These are phyloP conservation scores for Globisporangium irregulare DNA, from an alignment of 352 stramenopile genomes.

Conservation along the genomic window DNA sequence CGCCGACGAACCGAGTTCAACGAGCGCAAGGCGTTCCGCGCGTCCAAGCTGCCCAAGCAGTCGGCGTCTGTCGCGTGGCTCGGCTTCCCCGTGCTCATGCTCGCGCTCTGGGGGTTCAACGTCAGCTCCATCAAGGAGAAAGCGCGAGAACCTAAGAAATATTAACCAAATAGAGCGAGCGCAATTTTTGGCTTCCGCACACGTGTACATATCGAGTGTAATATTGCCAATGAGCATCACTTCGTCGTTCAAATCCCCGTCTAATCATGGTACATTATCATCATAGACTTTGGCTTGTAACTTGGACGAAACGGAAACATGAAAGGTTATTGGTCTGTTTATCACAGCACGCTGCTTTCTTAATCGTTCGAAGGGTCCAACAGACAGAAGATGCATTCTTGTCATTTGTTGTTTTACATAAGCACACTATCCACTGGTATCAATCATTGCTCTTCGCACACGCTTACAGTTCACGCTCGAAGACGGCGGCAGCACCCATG, in stretches of 20 bases:
- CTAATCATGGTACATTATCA: no score
- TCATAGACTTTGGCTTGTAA: no score
- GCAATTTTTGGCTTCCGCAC: conserved; percentile 1
- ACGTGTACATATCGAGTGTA: neutral
- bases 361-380: neutral
- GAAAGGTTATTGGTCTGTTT: neutral
- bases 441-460: neutral
- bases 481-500: conserved; percentile 91
- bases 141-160: conserved; percentile 36
- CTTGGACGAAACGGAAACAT: no score
- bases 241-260: no score
- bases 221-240: no score
- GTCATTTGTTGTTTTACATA: conserved; percentile 5
- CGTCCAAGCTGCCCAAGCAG: conserved; percentile 60
- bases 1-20: conserved; percentile 54
- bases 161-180: neutral
- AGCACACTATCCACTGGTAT: neutral
- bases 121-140: conserved; percentile 52
- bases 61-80: conserved; percentile 57
- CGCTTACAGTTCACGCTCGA: conserved; percentile 73
- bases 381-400: neutral
- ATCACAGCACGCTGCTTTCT: neutral
- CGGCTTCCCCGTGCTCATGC: conserved; percentile 49
- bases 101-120: conserved; percentile 62
- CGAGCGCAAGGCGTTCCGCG: conserved; percentile 69